Conservation (phyloP, 1,139 yeast species). For the Saccharomycopsis hybrid region DNA sequence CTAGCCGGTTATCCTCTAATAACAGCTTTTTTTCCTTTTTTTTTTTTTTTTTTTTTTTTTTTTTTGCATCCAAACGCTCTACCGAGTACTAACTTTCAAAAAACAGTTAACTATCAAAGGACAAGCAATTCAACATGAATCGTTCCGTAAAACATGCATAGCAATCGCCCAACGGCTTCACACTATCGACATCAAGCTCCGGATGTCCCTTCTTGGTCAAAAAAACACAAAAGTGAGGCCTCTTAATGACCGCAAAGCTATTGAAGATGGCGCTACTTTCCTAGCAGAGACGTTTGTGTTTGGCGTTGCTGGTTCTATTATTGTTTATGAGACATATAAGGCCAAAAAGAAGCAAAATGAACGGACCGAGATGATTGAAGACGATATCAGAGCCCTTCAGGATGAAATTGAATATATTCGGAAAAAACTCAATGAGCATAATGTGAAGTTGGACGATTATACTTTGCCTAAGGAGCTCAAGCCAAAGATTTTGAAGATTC, state of each 20-base stretch:
- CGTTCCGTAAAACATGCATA: constrained; percentile 58
- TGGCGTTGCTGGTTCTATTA: constrained; percentile 76
- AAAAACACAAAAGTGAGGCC: constrained; percentile 58
- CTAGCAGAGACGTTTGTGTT: constrained; percentile 74
- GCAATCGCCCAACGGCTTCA: constrained; percentile 70
- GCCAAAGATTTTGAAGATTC: constrained; percentile 37
- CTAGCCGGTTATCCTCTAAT: no score
- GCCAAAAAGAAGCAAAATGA: constrained; percentile 58
- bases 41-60: no score
- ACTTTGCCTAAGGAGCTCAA: constrained; percentile 40
- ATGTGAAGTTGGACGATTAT: constrained; percentile 42
- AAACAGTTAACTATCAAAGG: constrained; percentile 53
- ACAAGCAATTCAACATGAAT: constrained; percentile 71
- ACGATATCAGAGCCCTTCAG: constrained; percentile 63
- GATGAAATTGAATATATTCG: constrained; percentile 63
- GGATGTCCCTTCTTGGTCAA: constrained; percentile 61
- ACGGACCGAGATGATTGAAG: constrained; percentile 58
- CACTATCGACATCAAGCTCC: constrained; percentile 53
- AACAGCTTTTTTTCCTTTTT: no score
- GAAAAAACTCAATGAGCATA: constrained; percentile 36
- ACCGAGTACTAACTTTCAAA: not conserved
- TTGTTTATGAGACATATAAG: constrained; percentile 67
- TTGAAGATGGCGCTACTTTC: constrained; percentile 77
- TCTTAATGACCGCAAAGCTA: constrained; percentile 75
- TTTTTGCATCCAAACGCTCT: not conserved